Conservation (phyloP, 371 early-diverging fungal genomes). For the Mortierella sp. region DNA sequence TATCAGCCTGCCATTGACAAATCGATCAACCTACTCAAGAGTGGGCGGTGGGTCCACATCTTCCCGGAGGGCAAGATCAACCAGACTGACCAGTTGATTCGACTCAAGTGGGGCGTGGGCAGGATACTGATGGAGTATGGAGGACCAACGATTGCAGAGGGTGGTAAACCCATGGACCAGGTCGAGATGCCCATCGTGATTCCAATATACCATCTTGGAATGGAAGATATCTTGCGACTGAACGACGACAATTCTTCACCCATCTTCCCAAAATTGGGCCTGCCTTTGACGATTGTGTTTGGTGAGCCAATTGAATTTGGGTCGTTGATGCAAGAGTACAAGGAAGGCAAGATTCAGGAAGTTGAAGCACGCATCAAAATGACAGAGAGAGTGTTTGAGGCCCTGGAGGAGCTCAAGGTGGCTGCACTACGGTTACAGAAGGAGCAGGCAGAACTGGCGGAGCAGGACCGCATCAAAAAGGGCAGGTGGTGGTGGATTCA, state of each 20-base stretch:
- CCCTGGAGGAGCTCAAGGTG: slow-evolving; percentile 59
- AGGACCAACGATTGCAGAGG: slow-evolving; percentile 60
- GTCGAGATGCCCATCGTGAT: slow-evolving; percentile 52
- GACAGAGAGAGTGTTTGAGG: slow-evolving; percentile 64
- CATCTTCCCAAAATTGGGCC: slow-evolving; percentile 56
- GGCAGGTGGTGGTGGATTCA: slow-evolving; percentile 51
- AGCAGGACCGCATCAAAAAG: slow-evolving; percentile 31
- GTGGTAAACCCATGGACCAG: slow-evolving; percentile 53
- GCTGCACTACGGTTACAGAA: slow-evolving; percentile 33
- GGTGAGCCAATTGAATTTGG: slow-evolving; percentile 79
- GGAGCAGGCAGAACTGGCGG: slow-evolving; percentile 23
- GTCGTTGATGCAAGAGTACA: slow-evolving; percentile 67
- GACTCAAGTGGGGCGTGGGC: slow-evolving; percentile 91
- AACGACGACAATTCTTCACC: slow-evolving; percentile 54
- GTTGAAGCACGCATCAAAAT: slow-evolving; percentile 69
- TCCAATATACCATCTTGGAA: slow-evolving; percentile 55
- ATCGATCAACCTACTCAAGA: slow-evolving; percentile 70
- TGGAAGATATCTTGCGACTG: slow-evolving; percentile 60
- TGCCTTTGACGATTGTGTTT: slow-evolving; percentile 65
- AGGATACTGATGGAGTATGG: slow-evolving; percentile 82
- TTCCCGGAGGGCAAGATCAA: slow-evolving; percentile 88
- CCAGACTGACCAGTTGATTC: slow-evolving; percentile 71
- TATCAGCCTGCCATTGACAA: slow-evolving; percentile 87
- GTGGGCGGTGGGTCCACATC: slow-evolving; percentile 82
- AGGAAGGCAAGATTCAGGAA: slow-evolving; percentile 59